phyloP scores from a whole-genome alignment of 2,329 filamentous ascomycete species.

The Erysiphe pulchra region DNA sequence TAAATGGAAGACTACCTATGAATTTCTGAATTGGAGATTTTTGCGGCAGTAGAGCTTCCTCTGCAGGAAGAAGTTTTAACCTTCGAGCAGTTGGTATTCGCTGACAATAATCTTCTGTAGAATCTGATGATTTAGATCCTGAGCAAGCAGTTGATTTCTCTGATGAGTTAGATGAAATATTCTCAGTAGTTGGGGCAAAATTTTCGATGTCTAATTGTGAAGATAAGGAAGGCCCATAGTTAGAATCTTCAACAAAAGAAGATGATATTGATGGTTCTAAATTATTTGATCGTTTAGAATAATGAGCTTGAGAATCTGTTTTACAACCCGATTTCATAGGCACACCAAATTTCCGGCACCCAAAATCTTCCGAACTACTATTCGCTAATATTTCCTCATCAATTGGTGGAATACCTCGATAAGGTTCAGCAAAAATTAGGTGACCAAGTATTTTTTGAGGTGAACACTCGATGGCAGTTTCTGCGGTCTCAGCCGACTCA shows the following conservation, averaged over 20 bases:
- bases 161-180: constrained; percentile 25
- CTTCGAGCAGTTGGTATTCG: constrained; percentile 41
- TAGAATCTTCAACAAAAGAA: neutral
- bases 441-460: constrained; percentile 48
- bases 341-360: neutral
- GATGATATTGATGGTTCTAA: neutral
- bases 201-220: constrained; percentile 7
- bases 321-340: neutral
- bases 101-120: constrained; percentile 21
- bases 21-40: constrained; percentile 37
- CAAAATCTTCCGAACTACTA: neutral
- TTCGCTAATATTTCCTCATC: constrained; percentile 35
- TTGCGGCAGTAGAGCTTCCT: constrained; percentile 45
- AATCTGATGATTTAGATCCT: constrained; percentile 3
- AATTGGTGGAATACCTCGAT: constrained; percentile 34
- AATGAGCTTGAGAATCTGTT: too few species aligned
- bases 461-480: constrained; percentile 40
- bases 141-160: constrained; percentile 16
- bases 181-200: constrained; percentile 10
- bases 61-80: constrained; percentile 37
- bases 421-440: constrained; percentile 44
- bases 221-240: neutral
- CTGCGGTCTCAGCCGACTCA: constrained; percentile 45
- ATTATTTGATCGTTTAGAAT: too few species aligned
- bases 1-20: constrained; percentile 37